Percentiles rank a stretch among this genome's conserved stretches.
These are phyloP conservation scores for Cytospora leucostoma DNA, from an alignment of 2,329 filamentous ascomycete species.

Conservation along the genomic window DNA sequence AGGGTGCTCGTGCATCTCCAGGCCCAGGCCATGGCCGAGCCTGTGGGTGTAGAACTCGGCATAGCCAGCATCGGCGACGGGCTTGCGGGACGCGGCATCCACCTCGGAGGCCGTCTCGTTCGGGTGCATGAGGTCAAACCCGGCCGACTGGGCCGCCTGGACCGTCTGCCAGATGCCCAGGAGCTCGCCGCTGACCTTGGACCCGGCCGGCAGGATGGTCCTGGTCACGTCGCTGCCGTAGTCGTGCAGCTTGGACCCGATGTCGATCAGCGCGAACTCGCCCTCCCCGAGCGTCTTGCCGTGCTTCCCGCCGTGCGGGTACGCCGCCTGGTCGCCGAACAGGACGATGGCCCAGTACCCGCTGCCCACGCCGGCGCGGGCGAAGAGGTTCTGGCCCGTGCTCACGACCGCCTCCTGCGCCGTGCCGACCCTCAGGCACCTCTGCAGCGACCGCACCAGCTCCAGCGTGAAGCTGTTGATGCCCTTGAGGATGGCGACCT, in stretches of 20 bases:
- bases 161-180: conserved; percentile 34
- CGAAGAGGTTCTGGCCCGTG: conserved; percentile 31
- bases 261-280: conserved; percentile 37
- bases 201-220: conserved; percentile 33
- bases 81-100: conserved; percentile 34
- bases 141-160: conserved; percentile 32
- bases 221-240: conserved; percentile 37
- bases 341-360: conserved; percentile 36
- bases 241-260: conserved; percentile 34
- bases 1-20: conserved; percentile 37
- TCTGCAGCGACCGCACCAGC: conserved; percentile 34
- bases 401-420: conserved; percentile 33
- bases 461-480: conserved; percentile 36
- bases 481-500: conserved; percentile 33
- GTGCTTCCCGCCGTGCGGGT: conserved; percentile 35
- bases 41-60: conserved; percentile 35
- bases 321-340: conserved; percentile 36
- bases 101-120: conserved; percentile 35
- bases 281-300: conserved; percentile 33
- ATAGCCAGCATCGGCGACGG: conserved; percentile 32
- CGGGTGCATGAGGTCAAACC: conserved; percentile 33
- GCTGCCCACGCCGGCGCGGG: conserved; percentile 32
- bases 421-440: conserved; percentile 32
- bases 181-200: conserved; percentile 32
- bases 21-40: conserved; percentile 35